These are phyloP conservation scores for Saccharum spontaneum DNA, from an alignment of 176 grass and related monocot species.

Conservation along the genomic window DNA sequence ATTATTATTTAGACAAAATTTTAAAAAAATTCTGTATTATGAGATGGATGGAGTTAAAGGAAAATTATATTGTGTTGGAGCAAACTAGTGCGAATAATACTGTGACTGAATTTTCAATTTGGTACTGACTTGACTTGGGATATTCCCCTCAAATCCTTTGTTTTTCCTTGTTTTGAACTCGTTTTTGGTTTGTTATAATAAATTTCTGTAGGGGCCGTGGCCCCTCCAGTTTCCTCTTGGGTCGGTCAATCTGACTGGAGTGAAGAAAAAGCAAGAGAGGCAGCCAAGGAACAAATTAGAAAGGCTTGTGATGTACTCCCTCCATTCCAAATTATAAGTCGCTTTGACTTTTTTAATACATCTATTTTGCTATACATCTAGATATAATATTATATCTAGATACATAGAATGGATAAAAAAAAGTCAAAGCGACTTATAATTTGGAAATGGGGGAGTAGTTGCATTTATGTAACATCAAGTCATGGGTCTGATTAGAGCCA, in stretches of 20 bases:
- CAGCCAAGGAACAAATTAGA: neutral
- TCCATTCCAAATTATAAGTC: too few relatives aligned
- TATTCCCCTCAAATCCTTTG: too few relatives aligned
- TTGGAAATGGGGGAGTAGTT: too few relatives aligned
- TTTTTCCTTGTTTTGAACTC: too few relatives aligned
- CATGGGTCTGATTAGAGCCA: constrained; percentile 33
- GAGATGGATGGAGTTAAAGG: neutral
- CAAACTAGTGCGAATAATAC: neutral
- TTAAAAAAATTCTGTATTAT: neutral
- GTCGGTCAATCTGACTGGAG: neutral
- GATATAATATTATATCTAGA: too few relatives aligned
- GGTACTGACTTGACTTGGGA: neutral
- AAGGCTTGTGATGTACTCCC: neutral
- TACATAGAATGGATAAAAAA: too few relatives aligned
- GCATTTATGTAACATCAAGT: neutral
- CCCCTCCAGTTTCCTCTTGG: too few relatives aligned
- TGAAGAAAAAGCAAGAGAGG: neutral
- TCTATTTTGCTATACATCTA: too few relatives aligned
- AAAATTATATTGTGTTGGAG: neutral
- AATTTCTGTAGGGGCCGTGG: too few relatives aligned
- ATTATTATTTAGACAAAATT: neutral
- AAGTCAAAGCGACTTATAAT: too few relatives aligned
- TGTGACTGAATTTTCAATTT: neutral
- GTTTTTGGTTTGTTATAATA: too few relatives aligned
- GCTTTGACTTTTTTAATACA: too few relatives aligned